Evolutionary conservation across 23 red algal genomes (phyloP).

Genomic region (Agarophyton chilense): DNA sequence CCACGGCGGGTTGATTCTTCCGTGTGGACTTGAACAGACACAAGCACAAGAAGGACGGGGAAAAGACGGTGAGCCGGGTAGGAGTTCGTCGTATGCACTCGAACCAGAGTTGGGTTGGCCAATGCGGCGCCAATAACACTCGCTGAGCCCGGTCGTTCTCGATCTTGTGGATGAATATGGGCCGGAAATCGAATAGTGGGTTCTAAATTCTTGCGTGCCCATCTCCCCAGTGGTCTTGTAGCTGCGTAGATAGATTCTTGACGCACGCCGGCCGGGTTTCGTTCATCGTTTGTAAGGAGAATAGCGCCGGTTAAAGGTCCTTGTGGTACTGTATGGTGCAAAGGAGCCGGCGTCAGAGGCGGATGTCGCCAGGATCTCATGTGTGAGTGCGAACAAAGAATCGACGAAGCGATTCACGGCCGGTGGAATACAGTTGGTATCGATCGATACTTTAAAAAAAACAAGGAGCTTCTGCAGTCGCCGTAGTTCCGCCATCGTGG

Average conservation of each 20-base stretch:
- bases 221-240: background rate
- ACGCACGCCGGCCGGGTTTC: background rate
- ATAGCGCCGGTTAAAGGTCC: background rate
- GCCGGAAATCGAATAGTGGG: slow-evolving; percentile 11
- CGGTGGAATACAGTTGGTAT: background rate
- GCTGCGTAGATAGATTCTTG: background rate
- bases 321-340: background rate
- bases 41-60: no score
- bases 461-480: background rate
- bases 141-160: background rate
- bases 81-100: background rate
- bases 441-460: background rate
- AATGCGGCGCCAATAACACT: background rate
- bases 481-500: background rate
- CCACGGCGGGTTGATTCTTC: no score
- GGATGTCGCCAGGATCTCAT: background rate
- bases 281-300: background rate
- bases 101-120: background rate
- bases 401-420: slow-evolving; percentile 5
- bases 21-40: no score
- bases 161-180: background rate
- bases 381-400: no score
- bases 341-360: background rate
- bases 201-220: background rate
- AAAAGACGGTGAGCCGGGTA: no score